Evolutionary conservation across 2,329 filamentous ascomycete genomes (phyloP).

Genomic region (Sclerotinia sclerotiorum): DNA sequence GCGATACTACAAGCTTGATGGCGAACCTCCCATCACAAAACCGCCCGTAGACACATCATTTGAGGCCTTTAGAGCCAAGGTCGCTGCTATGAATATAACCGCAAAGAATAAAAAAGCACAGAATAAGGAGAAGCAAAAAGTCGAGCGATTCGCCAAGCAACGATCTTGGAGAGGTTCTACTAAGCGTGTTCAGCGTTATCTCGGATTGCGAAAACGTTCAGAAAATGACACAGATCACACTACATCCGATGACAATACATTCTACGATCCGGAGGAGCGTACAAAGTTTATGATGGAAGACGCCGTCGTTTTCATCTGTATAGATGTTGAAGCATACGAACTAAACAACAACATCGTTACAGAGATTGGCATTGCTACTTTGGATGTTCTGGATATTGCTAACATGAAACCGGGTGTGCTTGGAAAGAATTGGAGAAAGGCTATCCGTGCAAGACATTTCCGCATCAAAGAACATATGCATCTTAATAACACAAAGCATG

Average conservation of each 20-base stretch:
- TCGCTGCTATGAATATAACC: constrained; percentile 52
- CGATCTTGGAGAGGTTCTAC: constrained; percentile 55
- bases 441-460: constrained; percentile 72
- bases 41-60: constrained; percentile 43
- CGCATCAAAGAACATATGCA: constrained; percentile 68
- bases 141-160: constrained; percentile 51
- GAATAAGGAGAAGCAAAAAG: constrained; percentile 51
- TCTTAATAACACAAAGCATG: constrained; percentile 65
- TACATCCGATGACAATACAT: constrained; percentile 33
- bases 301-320: constrained; percentile 68
- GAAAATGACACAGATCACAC: constrained; percentile 22
- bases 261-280: constrained; percentile 48
- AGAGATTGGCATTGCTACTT: constrained; percentile 79
- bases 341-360: constrained; percentile 65
- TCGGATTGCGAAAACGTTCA: constrained; percentile 59
- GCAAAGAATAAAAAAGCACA: constrained; percentile 47
- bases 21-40: constrained; percentile 34
- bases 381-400: constrained; percentile 65
- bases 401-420: constrained; percentile 57
- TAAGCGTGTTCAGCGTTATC: constrained; percentile 65
- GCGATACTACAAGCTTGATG: constrained; percentile 33
- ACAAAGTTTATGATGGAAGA: constrained; percentile 50
- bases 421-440: constrained; percentile 64
- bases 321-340: constrained; percentile 86
- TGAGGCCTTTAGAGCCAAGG: constrained; percentile 53